Conservation (phyloP, 371 early-diverging fungal species). For the Rhizopus sp. region DNA sequence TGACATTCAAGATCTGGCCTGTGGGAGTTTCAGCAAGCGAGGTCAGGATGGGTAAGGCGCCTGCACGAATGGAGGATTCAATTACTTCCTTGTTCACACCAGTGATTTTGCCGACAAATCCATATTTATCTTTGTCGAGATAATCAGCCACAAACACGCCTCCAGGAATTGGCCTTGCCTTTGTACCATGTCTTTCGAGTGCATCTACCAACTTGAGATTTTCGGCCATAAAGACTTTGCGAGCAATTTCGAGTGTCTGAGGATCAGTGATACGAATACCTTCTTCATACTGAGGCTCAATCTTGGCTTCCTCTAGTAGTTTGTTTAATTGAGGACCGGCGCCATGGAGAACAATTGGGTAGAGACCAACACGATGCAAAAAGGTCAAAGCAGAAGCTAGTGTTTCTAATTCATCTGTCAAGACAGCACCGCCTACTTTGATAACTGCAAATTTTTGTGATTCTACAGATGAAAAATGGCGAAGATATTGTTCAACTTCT, state of each 20-base stretch:
- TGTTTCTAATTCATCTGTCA: conserved; percentile 93
- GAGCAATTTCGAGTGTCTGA: conserved; percentile 88
- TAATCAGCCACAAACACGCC: conserved; percentile 96
- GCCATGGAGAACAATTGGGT: conserved; percentile 97
- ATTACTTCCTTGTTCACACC: conserved; percentile 90
- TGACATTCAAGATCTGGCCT: conserved; percentile 97
- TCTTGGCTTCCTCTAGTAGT: conserved; percentile 81
- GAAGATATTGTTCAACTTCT: conserved; percentile 96
- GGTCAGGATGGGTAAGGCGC: conserved; percentile 93
- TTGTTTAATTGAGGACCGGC: conserved; percentile 96
- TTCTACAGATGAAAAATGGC: conserved; percentile 93
- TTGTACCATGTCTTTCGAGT: conserved; percentile 90
- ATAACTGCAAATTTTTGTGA: conserved; percentile 99
- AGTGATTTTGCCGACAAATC: conserved; percentile 89
- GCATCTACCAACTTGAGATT: conserved; percentile 96
- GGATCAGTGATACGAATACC: conserved; percentile 96
- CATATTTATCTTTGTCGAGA: conserved; percentile 89
- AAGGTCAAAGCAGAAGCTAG: conserved; percentile 93
- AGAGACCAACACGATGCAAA: conserved; percentile 94
- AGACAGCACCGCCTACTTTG: conserved; percentile 97
- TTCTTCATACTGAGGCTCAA: conserved; percentile 91
- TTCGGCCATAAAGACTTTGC: conserved; percentile 88
- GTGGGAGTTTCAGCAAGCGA: conserved; percentile 93
- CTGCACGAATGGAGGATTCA: conserved; percentile 88
- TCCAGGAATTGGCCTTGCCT: conserved; percentile 91